These are phyloP conservation scores for Juglanconis sp. DNA, from an alignment of 2,329 filamentous ascomycete genomes.

Conservation along the genomic window DNA sequence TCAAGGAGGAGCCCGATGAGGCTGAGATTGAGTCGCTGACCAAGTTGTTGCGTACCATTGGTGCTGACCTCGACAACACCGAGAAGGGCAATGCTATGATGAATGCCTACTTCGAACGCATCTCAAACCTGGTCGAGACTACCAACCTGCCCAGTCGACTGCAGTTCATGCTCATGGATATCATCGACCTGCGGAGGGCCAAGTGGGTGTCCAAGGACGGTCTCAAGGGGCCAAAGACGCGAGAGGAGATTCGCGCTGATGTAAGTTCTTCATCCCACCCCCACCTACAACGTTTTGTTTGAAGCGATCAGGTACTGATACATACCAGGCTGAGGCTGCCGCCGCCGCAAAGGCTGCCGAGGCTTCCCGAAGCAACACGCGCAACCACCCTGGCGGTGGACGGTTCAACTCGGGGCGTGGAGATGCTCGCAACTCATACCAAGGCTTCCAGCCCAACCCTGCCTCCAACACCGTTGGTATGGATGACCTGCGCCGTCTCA, in stretches of 20 bases:
- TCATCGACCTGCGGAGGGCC: slow-evolving; percentile 75
- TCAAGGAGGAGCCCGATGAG: slow-evolving; percentile 88
- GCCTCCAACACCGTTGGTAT: slow-evolving; percentile 84
- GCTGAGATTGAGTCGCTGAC: slow-evolving; percentile 94
- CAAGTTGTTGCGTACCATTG: slow-evolving; percentile 89
- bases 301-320: slow-evolving; percentile 22
- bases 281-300: too few species aligned
- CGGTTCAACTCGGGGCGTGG: slow-evolving; percentile 67
- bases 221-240: slow-evolving; percentile 95
- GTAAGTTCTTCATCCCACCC: slow-evolving; percentile 39
- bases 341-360: slow-evolving; percentile 81
- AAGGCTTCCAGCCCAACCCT: slow-evolving; percentile 61
- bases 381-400: slow-evolving; percentile 67
- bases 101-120: slow-evolving; percentile 89
- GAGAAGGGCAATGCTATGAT: slow-evolving; percentile 85
- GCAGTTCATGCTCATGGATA: slow-evolving; percentile 95
- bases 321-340: slow-evolving; percentile 61
- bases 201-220: slow-evolving; percentile 84
- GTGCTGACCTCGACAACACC: slow-evolving; percentile 76
- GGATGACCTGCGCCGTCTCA: slow-evolving; percentile 86
- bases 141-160: slow-evolving; percentile 82
- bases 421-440: slow-evolving; percentile 81
- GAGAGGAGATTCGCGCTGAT: slow-evolving; percentile 84
- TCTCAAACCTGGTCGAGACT: slow-evolving; percentile 75
- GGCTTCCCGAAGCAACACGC: slow-evolving; percentile 55